These are phyloP conservation scores for Fusarium keratoplasticum DNA, from an alignment of 2,329 filamentous ascomycete genomes.

Conservation along the genomic window DNA sequence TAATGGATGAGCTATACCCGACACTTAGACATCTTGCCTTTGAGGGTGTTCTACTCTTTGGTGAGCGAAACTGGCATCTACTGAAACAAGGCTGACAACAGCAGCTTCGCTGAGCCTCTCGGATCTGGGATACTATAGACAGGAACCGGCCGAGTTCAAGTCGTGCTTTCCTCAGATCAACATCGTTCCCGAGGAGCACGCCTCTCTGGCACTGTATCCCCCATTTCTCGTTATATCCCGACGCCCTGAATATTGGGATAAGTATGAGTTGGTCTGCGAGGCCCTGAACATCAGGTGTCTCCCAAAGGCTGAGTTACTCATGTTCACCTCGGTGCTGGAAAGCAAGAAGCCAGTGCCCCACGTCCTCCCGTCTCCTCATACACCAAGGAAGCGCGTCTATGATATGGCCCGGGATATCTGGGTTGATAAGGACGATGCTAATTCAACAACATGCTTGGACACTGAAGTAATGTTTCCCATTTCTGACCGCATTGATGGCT, in stretches of 20 bases:
- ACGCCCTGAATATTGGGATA: background rate
- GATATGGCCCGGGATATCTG: too few species aligned
- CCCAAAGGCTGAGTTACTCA: too few species aligned
- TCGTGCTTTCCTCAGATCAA: background rate
- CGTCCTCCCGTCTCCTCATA: too few species aligned
- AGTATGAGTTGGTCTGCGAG: too few species aligned
- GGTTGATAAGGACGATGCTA: background rate
- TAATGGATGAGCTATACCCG: slow-evolving; percentile 5
- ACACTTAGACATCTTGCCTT: background rate
- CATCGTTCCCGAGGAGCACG: background rate
- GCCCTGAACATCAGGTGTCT: too few species aligned
- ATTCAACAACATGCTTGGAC: background rate
- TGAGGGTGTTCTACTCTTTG: background rate
- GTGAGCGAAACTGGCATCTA: too few species aligned
- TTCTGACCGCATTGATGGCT: background rate
- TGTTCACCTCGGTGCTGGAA: too few species aligned
- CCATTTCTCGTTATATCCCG: slow-evolving; percentile 1
- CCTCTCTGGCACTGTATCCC: slow-evolving; percentile 4
- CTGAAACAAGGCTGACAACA: background rate
- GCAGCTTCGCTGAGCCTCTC: background rate
- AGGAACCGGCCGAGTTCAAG: background rate
- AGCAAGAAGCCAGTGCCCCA: too few species aligned
- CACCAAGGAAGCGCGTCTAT: too few species aligned
- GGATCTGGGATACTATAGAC: background rate
- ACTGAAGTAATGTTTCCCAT: background rate